These are phyloP conservation scores for Fusarium devonianum DNA, from an alignment of 2,329 filamentous ascomycete genomes.

Conservation along the genomic window DNA sequence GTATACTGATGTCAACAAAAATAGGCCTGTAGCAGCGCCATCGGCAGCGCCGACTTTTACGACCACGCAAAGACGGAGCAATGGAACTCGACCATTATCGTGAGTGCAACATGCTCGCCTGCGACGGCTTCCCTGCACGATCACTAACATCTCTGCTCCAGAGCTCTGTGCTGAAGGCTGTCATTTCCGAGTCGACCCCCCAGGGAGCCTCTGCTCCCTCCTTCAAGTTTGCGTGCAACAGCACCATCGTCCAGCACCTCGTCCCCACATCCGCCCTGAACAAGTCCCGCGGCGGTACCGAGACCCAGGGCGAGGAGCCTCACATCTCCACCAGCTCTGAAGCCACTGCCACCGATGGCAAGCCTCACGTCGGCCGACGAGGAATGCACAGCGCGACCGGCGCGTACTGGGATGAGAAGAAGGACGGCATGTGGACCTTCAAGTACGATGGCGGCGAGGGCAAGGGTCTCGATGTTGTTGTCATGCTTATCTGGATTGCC, in stretches of 20 bases:
- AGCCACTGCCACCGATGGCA: slow-evolving; percentile 66
- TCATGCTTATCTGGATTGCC: slow-evolving; percentile 81
- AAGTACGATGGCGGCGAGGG: slow-evolving; percentile 77
- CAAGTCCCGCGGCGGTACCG: slow-evolving; percentile 62
- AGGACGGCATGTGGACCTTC: slow-evolving; percentile 88
- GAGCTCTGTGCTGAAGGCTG: slow-evolving; percentile 78
- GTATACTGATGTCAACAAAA: slow-evolving; percentile 19
- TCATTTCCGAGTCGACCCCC: slow-evolving; percentile 77
- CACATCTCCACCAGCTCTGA: slow-evolving; percentile 63
- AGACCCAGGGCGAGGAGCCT: slow-evolving; percentile 58
- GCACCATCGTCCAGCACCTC: slow-evolving; percentile 96
- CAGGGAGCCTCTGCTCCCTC: slow-evolving; percentile 63
- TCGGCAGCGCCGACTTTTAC: slow-evolving; percentile 79
- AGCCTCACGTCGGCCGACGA: slow-evolving; percentile 79
- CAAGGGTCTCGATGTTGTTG: slow-evolving; percentile 73
- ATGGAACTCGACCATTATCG: slow-evolving; percentile 95
- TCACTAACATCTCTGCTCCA: slow-evolving; percentile 47
- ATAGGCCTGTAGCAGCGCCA: slow-evolving; percentile 82
- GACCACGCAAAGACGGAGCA: slow-evolving; percentile 83
- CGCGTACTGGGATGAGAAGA: slow-evolving; percentile 90
- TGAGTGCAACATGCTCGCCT: slow-evolving; percentile 51
- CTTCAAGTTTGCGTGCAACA: slow-evolving; percentile 97
- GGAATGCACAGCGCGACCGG: slow-evolving; percentile 90
- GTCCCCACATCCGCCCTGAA: slow-evolving; percentile 71
- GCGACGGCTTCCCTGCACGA: slow-evolving; percentile 3